Conservation (phyloP, 352 stramenopile species). For the Globisporangium orthogonon region DNA sequence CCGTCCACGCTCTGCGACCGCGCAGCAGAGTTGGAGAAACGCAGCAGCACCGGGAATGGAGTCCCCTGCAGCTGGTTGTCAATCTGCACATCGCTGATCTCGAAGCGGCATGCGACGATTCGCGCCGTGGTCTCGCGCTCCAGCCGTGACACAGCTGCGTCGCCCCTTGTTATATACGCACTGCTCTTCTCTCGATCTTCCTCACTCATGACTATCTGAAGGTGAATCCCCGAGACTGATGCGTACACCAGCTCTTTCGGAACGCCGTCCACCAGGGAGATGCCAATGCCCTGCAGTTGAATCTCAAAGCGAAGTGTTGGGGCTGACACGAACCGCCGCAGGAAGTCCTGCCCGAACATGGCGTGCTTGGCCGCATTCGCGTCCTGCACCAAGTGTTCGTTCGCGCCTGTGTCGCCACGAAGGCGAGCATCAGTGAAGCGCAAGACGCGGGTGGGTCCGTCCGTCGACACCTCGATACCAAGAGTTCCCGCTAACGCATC, state of each 20-base stretch:
- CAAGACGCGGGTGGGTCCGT: constrained; percentile 84
- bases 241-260: constrained; percentile 81
- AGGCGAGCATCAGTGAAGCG: constrained; percentile 81
- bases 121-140: constrained; percentile 46
- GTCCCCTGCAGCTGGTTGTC: constrained; percentile 83
- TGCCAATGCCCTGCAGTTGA: constrained; percentile 62
- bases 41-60: constrained; percentile 77
- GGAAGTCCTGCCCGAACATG: constrained; percentile 15
- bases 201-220: constrained; percentile 58
- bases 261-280: constrained; percentile 66
- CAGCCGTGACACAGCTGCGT: constrained; percentile 37
- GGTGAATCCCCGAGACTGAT: constrained; percentile 50
- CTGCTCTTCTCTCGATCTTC: constrained; percentile 26
- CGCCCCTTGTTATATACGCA: constrained; percentile 37
- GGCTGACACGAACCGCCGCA: constrained; percentile 41
- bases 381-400: constrained; percentile 8
- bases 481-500: constrained; percentile 69
- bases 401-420: constrained; percentile 29
- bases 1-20: constrained; percentile 43
- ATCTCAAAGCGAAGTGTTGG: constrained; percentile 48
- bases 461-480: constrained; percentile 76
- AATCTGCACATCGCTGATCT: constrained; percentile 80
- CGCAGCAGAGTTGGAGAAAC: constrained; percentile 63
- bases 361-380: neutral
- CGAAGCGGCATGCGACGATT: constrained; percentile 57